These are phyloP conservation scores for Fusarium pseudoanthophilum DNA, from an alignment of 2,329 filamentous ascomycete species.

Conservation along the genomic window DNA sequence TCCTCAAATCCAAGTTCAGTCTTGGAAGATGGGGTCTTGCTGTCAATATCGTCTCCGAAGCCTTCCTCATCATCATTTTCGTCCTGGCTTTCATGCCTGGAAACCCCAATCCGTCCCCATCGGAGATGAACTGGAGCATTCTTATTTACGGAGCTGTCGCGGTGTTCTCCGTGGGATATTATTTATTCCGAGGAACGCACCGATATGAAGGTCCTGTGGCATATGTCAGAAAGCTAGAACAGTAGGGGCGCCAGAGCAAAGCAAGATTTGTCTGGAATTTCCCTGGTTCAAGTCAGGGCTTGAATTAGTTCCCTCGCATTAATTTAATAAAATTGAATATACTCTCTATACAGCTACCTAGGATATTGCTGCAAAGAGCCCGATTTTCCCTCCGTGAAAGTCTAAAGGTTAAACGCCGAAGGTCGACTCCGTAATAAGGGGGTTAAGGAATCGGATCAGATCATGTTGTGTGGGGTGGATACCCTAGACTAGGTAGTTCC, in stretches of 20 bases:
- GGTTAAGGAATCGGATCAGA: too few species aligned
- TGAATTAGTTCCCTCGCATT: not conserved
- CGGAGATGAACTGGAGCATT: conserved; percentile 40
- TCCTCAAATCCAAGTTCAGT: conserved; percentile 31
- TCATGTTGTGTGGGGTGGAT: too few species aligned
- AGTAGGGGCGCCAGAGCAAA: not conserved
- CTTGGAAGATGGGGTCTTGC: conserved; percentile 32
- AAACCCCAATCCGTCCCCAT: conserved; percentile 24
- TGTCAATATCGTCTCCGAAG: conserved; percentile 34
- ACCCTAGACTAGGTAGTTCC: too few species aligned
- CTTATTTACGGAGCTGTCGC: conserved; percentile 25
- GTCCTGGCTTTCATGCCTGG: conserved; percentile 38
- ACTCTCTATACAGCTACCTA: not conserved
- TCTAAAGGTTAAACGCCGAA: too few species aligned
- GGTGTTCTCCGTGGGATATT: conserved; percentile 24
- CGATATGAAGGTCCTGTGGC: conserved; percentile 35
- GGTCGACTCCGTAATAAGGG: too few species aligned
- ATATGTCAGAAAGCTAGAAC: conserved; percentile 26
- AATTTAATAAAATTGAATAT: not conserved
- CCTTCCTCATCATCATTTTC: conserved; percentile 32
- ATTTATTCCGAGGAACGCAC: conserved; percentile 27
- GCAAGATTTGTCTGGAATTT: fast-evolving
- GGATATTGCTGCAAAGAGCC: not conserved
- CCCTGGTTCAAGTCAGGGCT: not conserved
- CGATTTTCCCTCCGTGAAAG: too few species aligned